Evolutionary conservation across 2,329 filamentous ascomycete genomes (phyloP), one percentile per base, ranked within the genome.

Genomic region (Septoria linicola): DNA sequence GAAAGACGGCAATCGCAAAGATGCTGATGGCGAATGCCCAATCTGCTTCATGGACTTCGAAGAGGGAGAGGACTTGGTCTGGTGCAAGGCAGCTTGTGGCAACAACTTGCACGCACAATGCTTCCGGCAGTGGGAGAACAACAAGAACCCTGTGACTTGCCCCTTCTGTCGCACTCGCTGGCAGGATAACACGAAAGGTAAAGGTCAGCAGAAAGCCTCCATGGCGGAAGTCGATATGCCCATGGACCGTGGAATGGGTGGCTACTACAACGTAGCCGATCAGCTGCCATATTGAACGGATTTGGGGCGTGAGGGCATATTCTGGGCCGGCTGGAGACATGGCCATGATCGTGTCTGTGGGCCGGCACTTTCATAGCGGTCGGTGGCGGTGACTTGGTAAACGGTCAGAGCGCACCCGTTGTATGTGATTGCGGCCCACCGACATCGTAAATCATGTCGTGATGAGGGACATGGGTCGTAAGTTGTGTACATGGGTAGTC

Each of bases 31-130:
- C 17, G 80, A 84, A 54, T 85, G 82, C 59, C 80, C 81, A 0
- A 80, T 85, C 55, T 85, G 82, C 66, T 81, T 79, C 63, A 78
- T 76, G 68, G 76, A 80, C 43, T 75, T 82, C 45, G 71, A 76
- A 20, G 63, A 73, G 1, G 69, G 77, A 49, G 71, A 76, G 3
- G 73, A 76, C 5, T 67, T 80, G 8, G 68, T 79, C 11, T 85
- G 80, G 74, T 85, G 82, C 67, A 77, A 77, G 60, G 75, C 76
- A 0, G 72, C 77, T 2, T 85, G 82, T 58, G 82, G 53, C 14
- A 83, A 84, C 66, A 84, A 84, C 59, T 68, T 83, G n/a, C 80
- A 83, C 63, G 75, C 76, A 52, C 61, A 65, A 1, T 83, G 81
- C 58, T 82, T 83, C 63, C 66, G 77, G 48, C 71, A 76, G 53